phyloP scores from a whole-genome alignment of 768 basidiomycete genomes.

The Crassisporium funariophilum region DNA sequence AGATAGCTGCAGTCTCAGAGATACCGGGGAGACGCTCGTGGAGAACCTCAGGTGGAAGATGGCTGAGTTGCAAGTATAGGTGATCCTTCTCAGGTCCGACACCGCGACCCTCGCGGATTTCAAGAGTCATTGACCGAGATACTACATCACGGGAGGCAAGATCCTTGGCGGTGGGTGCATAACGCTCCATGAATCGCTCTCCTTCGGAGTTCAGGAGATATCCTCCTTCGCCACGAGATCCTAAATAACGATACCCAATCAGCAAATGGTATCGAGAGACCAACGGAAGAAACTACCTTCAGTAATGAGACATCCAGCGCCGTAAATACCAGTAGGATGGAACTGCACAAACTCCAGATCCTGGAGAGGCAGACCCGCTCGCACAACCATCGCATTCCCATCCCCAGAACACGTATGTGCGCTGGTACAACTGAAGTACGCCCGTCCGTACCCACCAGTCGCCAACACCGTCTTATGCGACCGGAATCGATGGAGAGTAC shows the following conservation, averaged over 20 bases:
- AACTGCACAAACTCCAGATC: slow-evolving; percentile 99
- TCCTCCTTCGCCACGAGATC: slow-evolving; percentile 98
- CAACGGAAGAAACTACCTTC: slow-evolving; percentile 61
- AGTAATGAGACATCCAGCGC: slow-evolving; percentile 98
- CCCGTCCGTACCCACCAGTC: slow-evolving; percentile 96
- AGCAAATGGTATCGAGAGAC: background rate
- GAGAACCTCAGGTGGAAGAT: slow-evolving; percentile 93
- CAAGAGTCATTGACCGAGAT: slow-evolving; percentile 98
- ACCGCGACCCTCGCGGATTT: slow-evolving; percentile 98
- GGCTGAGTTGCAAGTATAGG: slow-evolving; percentile 94
- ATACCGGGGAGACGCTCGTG: slow-evolving; percentile 98
- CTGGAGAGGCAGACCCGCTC: slow-evolving; percentile 95
- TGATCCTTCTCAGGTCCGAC: slow-evolving; percentile 99
- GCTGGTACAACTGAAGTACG: slow-evolving; percentile 98
- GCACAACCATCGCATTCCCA: slow-evolving; percentile 97
- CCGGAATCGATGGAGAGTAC: slow-evolving; percentile 97
- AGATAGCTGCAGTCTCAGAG: slow-evolving; percentile 98
- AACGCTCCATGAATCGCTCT: slow-evolving; percentile 99
- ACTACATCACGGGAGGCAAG: slow-evolving; percentile 99
- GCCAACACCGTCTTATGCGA: slow-evolving; percentile 98
- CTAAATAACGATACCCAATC: slow-evolving; percentile 38
- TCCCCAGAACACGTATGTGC: slow-evolving; percentile 99
- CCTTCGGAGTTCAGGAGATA: slow-evolving; percentile 98
- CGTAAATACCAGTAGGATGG: slow-evolving; percentile 99
- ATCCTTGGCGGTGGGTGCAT: slow-evolving; percentile 99